Percentiles rank a stretch among this genome's conserved stretches.
Conservation (phyloP, 352 stramenopile genomes). For the Aphanomyces stellatus region DNA sequence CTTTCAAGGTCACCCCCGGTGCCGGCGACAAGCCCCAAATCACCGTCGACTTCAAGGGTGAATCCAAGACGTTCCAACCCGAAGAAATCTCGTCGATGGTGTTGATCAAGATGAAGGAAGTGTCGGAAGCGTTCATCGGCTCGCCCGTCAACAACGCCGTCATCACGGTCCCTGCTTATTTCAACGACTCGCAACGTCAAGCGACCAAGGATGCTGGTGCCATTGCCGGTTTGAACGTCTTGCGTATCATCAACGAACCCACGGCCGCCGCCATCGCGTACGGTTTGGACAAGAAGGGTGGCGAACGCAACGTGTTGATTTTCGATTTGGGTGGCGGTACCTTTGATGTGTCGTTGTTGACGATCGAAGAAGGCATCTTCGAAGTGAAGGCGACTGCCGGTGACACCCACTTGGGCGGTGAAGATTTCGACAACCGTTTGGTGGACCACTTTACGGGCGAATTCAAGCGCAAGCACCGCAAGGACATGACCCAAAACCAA, state of each 20-base stretch:
- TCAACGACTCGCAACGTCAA: slow-evolving; percentile 93
- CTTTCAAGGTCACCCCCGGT: slow-evolving; percentile 71
- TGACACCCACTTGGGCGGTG: slow-evolving; percentile 84
- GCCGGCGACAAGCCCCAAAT: slow-evolving; percentile 73
- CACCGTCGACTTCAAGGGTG: slow-evolving; percentile 75
- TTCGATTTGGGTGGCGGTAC: slow-evolving; percentile 88
- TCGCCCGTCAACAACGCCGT: slow-evolving; percentile 68
- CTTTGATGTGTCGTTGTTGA: slow-evolving; percentile 87
- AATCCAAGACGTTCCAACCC: slow-evolving; percentile 75
- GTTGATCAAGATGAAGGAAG: slow-evolving; percentile 77
- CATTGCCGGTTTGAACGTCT: slow-evolving; percentile 90
- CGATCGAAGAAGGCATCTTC: slow-evolving; percentile 91
- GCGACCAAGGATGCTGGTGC: slow-evolving; percentile 89
- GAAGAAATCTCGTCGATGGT: slow-evolving; percentile 87
- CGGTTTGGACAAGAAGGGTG: slow-evolving; percentile 85
- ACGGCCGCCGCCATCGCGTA: slow-evolving; percentile 90
- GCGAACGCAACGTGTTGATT: slow-evolving; percentile 87
- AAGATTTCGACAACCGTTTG: slow-evolving; percentile 89
- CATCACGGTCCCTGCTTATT: slow-evolving; percentile 93
- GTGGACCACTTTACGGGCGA: slow-evolving; percentile 85
- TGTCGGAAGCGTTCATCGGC: slow-evolving; percentile 67
- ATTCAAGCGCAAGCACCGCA: slow-evolving; percentile 82
- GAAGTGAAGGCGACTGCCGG: slow-evolving; percentile 90
- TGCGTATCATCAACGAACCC: slow-evolving; percentile 95
- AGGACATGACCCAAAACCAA: slow-evolving; percentile 76